Conservation (phyloP, 768 basidiomycete genomes). For the Boletus insuetus region DNA sequence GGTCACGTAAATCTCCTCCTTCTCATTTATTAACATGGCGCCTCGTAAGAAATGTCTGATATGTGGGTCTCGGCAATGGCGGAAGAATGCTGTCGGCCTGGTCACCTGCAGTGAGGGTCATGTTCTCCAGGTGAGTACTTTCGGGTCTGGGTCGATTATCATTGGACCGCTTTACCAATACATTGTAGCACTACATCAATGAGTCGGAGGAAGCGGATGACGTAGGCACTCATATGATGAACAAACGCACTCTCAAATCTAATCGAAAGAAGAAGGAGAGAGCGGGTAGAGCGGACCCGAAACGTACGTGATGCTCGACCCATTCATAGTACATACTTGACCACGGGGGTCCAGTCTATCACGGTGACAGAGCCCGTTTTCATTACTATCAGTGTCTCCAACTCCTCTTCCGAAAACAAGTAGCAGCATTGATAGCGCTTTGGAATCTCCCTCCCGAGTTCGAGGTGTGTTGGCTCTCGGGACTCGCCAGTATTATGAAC, state of each 20-base stretch:
- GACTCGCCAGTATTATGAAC: background rate
- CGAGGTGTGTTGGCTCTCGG: constrained; percentile 50
- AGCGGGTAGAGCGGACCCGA: constrained; percentile 54
- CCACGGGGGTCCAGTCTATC: constrained; percentile 60
- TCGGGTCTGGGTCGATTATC: background rate
- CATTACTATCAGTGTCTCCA: constrained; percentile 86
- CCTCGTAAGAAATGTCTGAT: constrained; percentile 65
- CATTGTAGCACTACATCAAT: constrained; percentile 70
- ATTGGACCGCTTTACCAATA: background rate
- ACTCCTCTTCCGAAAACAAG: constrained; percentile 74
- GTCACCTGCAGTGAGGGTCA: constrained; percentile 91
- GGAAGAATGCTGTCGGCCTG: constrained; percentile 79
- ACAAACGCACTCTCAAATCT: constrained; percentile 65
- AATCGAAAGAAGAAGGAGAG: constrained; percentile 49
- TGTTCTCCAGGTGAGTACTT: constrained; percentile 67
- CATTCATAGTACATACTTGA: background rate
- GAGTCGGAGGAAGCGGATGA: constrained; percentile 74
- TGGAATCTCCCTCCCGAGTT: constrained; percentile 82
- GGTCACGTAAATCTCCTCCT: constrained; percentile 11
- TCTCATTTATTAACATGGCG: constrained; percentile 42
- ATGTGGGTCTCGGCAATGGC: constrained; percentile 86
- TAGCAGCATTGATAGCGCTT: constrained; percentile 50
- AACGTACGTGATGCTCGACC: constrained; percentile 41
- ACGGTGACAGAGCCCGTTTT: constrained; percentile 73
- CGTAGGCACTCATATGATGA: constrained; percentile 57